Conservation (phyloP, 1,284 basidiomycete genomes). For the Boletus smithii region DNA sequence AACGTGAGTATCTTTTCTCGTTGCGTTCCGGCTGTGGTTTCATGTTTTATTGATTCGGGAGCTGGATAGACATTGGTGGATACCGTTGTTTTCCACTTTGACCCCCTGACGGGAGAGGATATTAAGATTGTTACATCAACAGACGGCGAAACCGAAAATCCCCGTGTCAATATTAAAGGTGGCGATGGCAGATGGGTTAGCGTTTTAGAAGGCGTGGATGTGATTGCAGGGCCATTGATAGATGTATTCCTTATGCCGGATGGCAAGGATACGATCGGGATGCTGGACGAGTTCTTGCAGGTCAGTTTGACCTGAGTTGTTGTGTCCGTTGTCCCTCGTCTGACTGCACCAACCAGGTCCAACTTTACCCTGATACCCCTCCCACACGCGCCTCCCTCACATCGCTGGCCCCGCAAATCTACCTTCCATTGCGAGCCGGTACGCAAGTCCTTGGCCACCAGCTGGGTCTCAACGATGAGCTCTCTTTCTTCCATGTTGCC, state of each 20-base stretch:
- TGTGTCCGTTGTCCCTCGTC: background rate
- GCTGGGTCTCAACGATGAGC: conserved; percentile 41
- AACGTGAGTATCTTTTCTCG: conserved; percentile 46
- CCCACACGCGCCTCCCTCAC: conserved; percentile 42
- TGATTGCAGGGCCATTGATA: conserved; percentile 54
- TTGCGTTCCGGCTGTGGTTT: background rate
- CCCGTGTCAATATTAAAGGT: conserved; percentile 6
- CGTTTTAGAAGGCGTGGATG: conserved; percentile 52
- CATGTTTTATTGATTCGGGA: conserved; percentile 12
- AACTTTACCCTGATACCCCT: conserved; percentile 61
- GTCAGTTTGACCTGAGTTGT: conserved; percentile 30
- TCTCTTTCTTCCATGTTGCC: conserved; percentile 49
- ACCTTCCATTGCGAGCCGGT: conserved; percentile 55
- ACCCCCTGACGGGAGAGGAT: conserved; percentile 74
- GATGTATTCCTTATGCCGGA: conserved; percentile 55
- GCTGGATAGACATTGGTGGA: conserved; percentile 44
- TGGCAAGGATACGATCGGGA: conserved; percentile 47
- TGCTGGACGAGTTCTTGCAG: conserved; percentile 69
- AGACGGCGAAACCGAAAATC: background rate
- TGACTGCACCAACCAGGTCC: conserved; percentile 39
- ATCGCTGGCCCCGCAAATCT: conserved; percentile 41
- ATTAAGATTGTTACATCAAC: conserved; percentile 27
- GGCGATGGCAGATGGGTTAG: conserved; percentile 16
- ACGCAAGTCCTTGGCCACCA: conserved; percentile 56
- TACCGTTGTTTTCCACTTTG: conserved; percentile 74